phyloP scores from a whole-genome alignment of 108 stramenopile genomes.

The Stephanodiscus minutulus region DNA sequence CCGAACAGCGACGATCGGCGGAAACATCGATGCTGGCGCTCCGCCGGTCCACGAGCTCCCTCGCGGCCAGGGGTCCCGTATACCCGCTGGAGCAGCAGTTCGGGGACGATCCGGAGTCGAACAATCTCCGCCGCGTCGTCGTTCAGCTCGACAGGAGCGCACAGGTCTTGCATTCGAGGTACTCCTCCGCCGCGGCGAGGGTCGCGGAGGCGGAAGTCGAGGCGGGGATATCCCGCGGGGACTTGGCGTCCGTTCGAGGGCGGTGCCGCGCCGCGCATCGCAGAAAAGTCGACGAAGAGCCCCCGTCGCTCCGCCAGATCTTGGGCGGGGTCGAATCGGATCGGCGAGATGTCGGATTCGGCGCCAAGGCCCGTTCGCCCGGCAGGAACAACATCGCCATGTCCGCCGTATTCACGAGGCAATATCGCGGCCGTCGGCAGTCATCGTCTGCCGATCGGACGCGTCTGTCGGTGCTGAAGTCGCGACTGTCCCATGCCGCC shows the following conservation, averaged over 20 bases:
- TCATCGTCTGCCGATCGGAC: conserved; percentile 6
- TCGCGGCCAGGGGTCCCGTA: background rate
- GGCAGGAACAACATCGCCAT: conserved; percentile 26
- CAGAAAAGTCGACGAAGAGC: conserved; percentile 16
- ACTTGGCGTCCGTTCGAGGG: conserved; percentile 5
- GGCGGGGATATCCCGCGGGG: background rate
- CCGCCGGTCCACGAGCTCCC: background rate
- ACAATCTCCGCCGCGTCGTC: conserved; percentile 43
- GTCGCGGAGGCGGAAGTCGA: conserved; percentile 28
- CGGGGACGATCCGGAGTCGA: conserved; percentile 11
- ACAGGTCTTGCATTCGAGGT: conserved; percentile 16
- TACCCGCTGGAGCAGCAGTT: background rate
- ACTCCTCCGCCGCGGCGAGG: conserved; percentile 4
- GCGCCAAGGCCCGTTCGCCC: conserved; percentile 2
- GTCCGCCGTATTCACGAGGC: conserved; percentile 24
- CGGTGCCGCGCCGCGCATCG: conserved; percentile 29
- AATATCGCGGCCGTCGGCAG: conserved; percentile 28
- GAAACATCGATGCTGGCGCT: conserved; percentile 4
- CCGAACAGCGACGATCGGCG: conserved; percentile 9
- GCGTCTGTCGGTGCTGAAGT: conserved; percentile 52
- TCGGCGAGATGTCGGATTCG: conserved; percentile 12
- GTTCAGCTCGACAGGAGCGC: conserved; percentile 48
- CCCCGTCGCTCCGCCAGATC: conserved; percentile 15
- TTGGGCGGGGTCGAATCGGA: conserved; percentile 22
- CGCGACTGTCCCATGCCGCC: conserved; percentile 70